Evolutionary conservation across 768 basidiomycete genomes (phyloP), one percentile per base, ranked within the genome.

Genomic region (Mycena galopus): DNA sequence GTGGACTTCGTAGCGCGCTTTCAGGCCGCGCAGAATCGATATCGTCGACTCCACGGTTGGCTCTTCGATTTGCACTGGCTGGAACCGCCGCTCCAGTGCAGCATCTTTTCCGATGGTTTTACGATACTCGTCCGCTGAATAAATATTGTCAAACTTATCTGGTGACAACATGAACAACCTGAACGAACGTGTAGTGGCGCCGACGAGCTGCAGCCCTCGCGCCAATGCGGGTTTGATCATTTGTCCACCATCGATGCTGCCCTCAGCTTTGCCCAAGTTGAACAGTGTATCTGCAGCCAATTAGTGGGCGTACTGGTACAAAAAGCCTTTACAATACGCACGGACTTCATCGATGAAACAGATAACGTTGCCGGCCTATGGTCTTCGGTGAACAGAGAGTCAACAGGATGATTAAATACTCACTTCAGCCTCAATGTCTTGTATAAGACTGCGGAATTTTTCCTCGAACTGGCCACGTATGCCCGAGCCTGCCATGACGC

Each of bases 261-360:
- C 96, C 82, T 97, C 96, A 0, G 94, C 88, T 80, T 97, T 97
- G 0, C 96, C 96, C 9, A 97, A 88, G 66, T 96, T 94, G 84
- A 96, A 94, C 4, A 96, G 85, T 0, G 89, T 92, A 73, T 95
- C 92, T 93, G 67, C 7, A 4, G 60, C 50, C 27, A 4, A 21
- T 63, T 33, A 60, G 23, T 23, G 25, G 29, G 27, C 7, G 17
- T 42, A 16, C 8, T 53, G 27, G n/a, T 60, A 9, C 5, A 32
- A 42, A 29, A 32, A 1, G 0, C 19, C 1, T 64, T 16, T 47
- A 35, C 39, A 5, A n/a, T 37, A 91, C 94, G 83, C 77, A 94
- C 93, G 96, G 63, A 97, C 91, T 90, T 97, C 96, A 76, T 97
- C 96, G 64, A 97, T 96, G 82, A 97, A 97, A 78, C 94, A 96